Evolutionary conservation across 805 yeast species (phyloP).

Genomic region (Candida pini): DNA sequence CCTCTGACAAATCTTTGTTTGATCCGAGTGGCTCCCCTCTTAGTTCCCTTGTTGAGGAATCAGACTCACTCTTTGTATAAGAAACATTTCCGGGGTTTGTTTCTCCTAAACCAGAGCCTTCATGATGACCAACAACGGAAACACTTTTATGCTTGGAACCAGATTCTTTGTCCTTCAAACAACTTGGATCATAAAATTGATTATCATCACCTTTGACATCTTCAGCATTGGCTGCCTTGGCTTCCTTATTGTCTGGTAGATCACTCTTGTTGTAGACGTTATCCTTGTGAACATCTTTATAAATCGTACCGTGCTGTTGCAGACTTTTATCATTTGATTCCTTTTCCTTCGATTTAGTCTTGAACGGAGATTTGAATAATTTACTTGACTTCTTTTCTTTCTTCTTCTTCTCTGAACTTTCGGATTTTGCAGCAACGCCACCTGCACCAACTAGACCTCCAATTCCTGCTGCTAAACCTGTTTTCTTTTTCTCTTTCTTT

Average conservation of each 20-base stretch:
- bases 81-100: background rate
- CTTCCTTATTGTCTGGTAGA: background rate
- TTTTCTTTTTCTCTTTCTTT: too few species aligned
- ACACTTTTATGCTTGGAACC: too few species aligned
- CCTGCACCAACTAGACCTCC: constrained; percentile 5
- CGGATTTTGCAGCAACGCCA: constrained; percentile 1
- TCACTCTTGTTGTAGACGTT: constrained; percentile 1
- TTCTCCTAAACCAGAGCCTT: background rate
- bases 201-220: background rate
- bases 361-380: background rate
- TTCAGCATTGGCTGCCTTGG: constrained; percentile 2
- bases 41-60: constrained; percentile 6
- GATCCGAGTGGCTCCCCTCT: constrained; percentile 8
- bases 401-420: too few species aligned
- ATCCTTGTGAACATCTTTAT: constrained; percentile 11
- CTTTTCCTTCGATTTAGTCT: constrained; percentile 1
- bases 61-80: background rate
- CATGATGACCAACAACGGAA: background rate
- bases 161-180: too few species aligned
- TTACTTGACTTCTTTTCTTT: background rate
- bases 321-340: background rate
- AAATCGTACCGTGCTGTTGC: constrained; percentile 13
- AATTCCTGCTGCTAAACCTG: background rate
- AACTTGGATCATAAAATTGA: constrained; percentile 1
- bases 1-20: too few species aligned